These are phyloP conservation scores for Termitomyces sp. DNA, from an alignment of 768 basidiomycete genomes.

Conservation along the genomic window DNA sequence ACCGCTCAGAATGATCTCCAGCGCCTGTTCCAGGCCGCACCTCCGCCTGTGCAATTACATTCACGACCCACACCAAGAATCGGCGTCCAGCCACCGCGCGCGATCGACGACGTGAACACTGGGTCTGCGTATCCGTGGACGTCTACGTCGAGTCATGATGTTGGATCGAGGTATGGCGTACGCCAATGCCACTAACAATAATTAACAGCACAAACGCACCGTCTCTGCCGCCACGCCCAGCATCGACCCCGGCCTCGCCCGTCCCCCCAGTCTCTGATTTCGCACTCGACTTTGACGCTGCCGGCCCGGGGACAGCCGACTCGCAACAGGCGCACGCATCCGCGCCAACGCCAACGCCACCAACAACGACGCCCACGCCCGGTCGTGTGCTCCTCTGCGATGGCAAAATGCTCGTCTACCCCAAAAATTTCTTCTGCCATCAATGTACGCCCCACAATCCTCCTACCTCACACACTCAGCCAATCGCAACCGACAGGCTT, in stretches of 20 bases:
- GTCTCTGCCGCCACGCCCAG: too few relatives aligned
- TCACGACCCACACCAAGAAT: neutral
- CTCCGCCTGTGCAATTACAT: slow-evolving; percentile 13
- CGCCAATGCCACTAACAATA: too few relatives aligned
- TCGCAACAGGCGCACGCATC: neutral
- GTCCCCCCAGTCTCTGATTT: slow-evolving; percentile 36
- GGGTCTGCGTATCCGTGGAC: neutral
- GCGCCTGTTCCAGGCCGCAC: slow-evolving; percentile 53
- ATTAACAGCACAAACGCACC: too few relatives aligned
- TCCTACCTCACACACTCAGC: neutral
- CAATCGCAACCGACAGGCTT: slow-evolving; percentile 39
- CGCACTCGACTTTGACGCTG: slow-evolving; percentile 60
- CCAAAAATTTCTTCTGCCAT: slow-evolving; percentile 53
- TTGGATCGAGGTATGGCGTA: too few relatives aligned
- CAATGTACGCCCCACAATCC: slow-evolving; percentile 51
- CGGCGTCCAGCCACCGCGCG: neutral
- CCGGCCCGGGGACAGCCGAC: slow-evolving; percentile 28
- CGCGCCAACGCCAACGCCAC: slow-evolving; percentile 21
- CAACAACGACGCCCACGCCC: slow-evolving; percentile 58
- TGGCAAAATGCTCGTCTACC: slow-evolving; percentile 69
- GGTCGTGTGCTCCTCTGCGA: slow-evolving; percentile 66
- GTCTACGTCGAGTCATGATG: too few relatives aligned
- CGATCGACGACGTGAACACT: slow-evolving; percentile 5
- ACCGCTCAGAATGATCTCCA: slow-evolving; percentile 61
- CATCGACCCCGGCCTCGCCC: slow-evolving; percentile 8